These are phyloP conservation scores for Syzygium syzygioides DNA, from an alignment of 441 rosid species.

Conservation along the genomic window DNA sequence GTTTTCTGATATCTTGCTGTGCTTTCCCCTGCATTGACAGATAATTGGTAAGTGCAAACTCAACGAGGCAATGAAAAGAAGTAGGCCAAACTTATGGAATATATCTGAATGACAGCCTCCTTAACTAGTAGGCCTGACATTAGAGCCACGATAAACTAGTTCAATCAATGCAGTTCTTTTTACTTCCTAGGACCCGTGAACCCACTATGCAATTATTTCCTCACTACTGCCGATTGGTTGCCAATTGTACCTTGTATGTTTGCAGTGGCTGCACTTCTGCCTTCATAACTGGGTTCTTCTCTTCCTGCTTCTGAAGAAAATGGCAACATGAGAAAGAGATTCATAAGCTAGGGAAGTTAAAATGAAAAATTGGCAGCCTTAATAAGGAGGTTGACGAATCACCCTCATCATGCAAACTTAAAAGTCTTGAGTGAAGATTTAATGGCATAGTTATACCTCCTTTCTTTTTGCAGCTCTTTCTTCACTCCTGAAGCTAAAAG, in stretches of 20 bases:
- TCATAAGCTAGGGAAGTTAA: not conserved
- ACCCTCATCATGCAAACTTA: not conserved
- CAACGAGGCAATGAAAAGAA: not conserved
- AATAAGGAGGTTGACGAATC: not conserved
- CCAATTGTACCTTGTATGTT: conserved; percentile 28
- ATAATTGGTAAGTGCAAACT: not conserved
- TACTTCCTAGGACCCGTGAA: not conserved
- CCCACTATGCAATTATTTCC: not conserved
- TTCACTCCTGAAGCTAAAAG: conserved; percentile 78
- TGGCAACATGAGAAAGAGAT: conserved; percentile 22
- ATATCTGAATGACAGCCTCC: not conserved
- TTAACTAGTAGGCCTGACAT: not conserved
- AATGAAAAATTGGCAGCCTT: not conserved
- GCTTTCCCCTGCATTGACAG: conserved; percentile 22
- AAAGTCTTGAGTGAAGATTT: not conserved
- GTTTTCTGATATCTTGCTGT: conserved; percentile 9
- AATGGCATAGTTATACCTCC: conserved; percentile 40
- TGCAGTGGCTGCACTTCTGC: conserved; percentile 23
- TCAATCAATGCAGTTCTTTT: not conserved
- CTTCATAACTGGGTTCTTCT: conserved; percentile 35
- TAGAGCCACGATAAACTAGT: not conserved
- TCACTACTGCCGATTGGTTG: not conserved
- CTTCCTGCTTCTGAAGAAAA: conserved; percentile 69
- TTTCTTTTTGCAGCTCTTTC: conserved; percentile 80
- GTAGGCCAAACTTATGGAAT: not conserved